Base-by-base conservation (phyloP, 495 filamentous ascomycete genomes). In the Pseudomonodictys pantanalensis region DNA sequence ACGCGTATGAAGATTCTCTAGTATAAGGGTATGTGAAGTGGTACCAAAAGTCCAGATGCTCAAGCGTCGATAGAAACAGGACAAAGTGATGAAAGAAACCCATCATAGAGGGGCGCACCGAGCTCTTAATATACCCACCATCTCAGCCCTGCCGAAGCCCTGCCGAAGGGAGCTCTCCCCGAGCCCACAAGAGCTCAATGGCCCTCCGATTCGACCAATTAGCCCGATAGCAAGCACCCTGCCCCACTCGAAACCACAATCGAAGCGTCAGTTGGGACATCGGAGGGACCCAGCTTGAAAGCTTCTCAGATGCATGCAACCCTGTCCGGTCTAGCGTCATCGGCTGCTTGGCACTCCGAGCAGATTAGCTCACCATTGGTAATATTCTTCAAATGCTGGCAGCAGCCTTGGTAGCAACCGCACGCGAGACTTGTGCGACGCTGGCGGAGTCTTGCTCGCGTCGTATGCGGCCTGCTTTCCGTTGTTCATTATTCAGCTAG, bases 1-100 rank as follows among this genome's bases (percentile, higher is more conserved):
- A 74, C 51, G 57, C 18, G 2, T 32, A 17, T 6, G 35, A 26
- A 28, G 24, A 4, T 12, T 60, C 22, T 5, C 2, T 38, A 24
- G 22, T 32, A 8, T 52, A 58, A 22, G 11, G 4, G 35, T 25
- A 23, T 38, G 6, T 8, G 4, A 22, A 23, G 28, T 45, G 23
- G 38, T 45, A n/a, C n/a, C n/a, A n/a, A 15, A 25, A 18, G 24
- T 8, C 10, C 7, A 11, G 46, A 35, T 41, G 22, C 23, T 56
- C 28, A 48, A 47, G 46, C 12, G 53, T 39, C 26, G 38, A n/a
- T 25, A 28, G 35, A 30, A 23, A n/a, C n/a, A n/a, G n/a, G n/a
- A n/a, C n/a, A n/a, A n/a, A n/a, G n/a, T n/a, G n/a, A 22, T n/a
- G 26, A 56, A 28, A 25, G 51, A 42, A 44, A 33, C 10, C 10